Percentiles rank a stretch among this genome's conserved stretches.
Evolutionary conservation across 1,284 basidiomycete genomes (phyloP).

Genomic region (Ceratobasidium sp.): DNA sequence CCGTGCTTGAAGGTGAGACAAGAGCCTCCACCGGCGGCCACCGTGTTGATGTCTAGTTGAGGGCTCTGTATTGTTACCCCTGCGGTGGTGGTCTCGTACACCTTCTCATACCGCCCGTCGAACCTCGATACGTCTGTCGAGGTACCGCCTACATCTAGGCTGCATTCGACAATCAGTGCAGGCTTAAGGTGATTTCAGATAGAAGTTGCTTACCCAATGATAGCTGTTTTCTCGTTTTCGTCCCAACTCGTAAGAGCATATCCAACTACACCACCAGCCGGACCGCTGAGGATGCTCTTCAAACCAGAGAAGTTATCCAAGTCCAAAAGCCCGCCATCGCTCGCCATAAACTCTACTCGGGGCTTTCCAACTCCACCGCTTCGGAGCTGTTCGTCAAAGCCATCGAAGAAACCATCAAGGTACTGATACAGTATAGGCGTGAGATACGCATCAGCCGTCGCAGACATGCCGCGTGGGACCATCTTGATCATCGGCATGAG

Average conservation of each 20-base stretch:
- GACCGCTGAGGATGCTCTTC: conserved; percentile 89
- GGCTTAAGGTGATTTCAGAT: conserved; percentile 1
- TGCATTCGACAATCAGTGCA: conserved; percentile 53
- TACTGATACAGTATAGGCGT: conserved; percentile 91
- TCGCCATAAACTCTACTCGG: conserved; percentile 87
- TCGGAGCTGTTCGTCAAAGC: conserved; percentile 82
- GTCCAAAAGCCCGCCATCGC: conserved; percentile 89
- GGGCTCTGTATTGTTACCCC: conserved; percentile 91
- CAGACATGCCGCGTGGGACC: conserved; percentile 92
- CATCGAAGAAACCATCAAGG: conserved; percentile 92
- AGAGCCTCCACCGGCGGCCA: conserved; percentile 90
- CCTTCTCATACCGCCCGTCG: conserved; percentile 86
- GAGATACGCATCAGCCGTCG: conserved; percentile 96
- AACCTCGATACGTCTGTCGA: conserved; percentile 92
- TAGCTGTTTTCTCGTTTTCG: conserved; percentile 70
- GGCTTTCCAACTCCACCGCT: conserved; percentile 59
- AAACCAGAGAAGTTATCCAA: conserved; percentile 89
- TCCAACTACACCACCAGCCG: conserved; percentile 91
- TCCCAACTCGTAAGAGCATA: conserved; percentile 90
- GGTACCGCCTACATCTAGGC: conserved; percentile 87
- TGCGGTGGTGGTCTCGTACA: conserved; percentile 93
- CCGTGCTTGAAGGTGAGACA: conserved; percentile 86
- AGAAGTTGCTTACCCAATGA: conserved; percentile 73
- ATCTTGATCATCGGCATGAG: conserved; percentile 96
- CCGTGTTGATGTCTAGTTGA: conserved; percentile 90